A percentile compares a stretch with the other conserved stretches of the same genome.
Evolutionary conservation across 441 rosid genomes (phyloP).

Genomic region (Pelargonium fulgidum): DNA sequence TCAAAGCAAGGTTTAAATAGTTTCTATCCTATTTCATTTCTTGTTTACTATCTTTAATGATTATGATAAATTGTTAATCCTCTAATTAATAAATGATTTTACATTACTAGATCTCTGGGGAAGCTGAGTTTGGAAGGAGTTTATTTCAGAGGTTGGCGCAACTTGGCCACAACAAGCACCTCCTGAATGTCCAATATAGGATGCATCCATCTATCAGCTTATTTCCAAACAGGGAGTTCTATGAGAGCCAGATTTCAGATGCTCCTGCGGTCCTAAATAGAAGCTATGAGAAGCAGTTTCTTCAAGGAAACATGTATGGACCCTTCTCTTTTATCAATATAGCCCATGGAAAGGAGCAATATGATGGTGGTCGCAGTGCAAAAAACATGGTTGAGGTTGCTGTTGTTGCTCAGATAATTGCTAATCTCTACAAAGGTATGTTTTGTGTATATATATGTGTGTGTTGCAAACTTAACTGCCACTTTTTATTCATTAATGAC

Average conservation of each 20-base stretch:
- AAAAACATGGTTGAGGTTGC: constrained; percentile 11
- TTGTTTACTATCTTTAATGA: not conserved
- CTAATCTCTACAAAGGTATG: constrained; percentile 1
- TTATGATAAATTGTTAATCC: too few relatives aligned
- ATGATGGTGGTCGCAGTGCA: not conserved
- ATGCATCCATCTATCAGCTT: constrained; percentile 16
- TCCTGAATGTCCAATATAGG: constrained; percentile 15
- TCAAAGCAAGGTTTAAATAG: constrained; percentile 3
- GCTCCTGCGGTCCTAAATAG: not conserved
- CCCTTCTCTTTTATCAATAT: constrained; percentile 8
- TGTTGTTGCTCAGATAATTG: constrained; percentile 4
- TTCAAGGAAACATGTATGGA: constrained; percentile 8
- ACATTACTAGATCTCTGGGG: constrained; percentile 8
- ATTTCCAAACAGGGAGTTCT: constrained; percentile 6
- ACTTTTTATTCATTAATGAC: not conserved
- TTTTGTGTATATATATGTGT: too few relatives aligned
- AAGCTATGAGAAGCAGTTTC: not conserved
- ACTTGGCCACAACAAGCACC: constrained; percentile 6
- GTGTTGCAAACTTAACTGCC: too few relatives aligned
- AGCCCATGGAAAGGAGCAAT: constrained; percentile 7
- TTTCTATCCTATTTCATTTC: not conserved
- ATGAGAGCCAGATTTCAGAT: constrained; percentile 1
- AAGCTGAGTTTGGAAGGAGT: constrained; percentile 16
- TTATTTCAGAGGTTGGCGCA: constrained; percentile 9
- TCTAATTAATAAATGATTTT: not conserved